These are phyloP conservation scores for Naganishia sp. DNA, from an alignment of 1,284 basidiomycete species.

Conservation along the genomic window DNA sequence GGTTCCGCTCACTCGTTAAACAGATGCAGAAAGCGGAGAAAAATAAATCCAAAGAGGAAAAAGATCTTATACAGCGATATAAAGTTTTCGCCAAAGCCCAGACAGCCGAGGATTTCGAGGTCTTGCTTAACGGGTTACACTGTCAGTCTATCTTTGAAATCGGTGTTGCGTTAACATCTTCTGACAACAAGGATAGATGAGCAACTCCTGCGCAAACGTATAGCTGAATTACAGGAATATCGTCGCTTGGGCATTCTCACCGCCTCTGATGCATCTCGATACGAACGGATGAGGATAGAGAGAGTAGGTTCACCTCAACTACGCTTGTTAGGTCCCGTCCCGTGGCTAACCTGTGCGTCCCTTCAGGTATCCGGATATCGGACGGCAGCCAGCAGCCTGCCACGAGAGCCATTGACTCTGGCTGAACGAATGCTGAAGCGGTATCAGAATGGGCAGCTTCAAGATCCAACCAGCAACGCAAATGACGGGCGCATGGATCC, in stretches of 20 bases:
- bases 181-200: slow-evolving; percentile 65
- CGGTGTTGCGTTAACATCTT: not conserved
- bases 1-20: slow-evolving; percentile 8
- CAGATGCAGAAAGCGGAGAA: slow-evolving; percentile 89
- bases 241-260: slow-evolving; percentile 79
- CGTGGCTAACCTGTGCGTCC: not conserved
- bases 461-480: not conserved
- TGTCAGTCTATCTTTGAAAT: slow-evolving; percentile 59
- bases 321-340: not conserved
- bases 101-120: slow-evolving; percentile 88
- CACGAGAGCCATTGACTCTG: slow-evolving; percentile 18
- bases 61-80: slow-evolving; percentile 83
- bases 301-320: slow-evolving; percentile 62
- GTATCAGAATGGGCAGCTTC: slow-evolving; percentile 3
- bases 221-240: slow-evolving; percentile 85
- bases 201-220: slow-evolving; percentile 76
- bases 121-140: slow-evolving; percentile 82
- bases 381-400: slow-evolving; percentile 13
- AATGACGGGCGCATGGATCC: slow-evolving; percentile 1
- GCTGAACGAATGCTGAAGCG: slow-evolving; percentile 16
- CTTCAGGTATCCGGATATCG: slow-evolving; percentile 43
- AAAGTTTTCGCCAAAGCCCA: slow-evolving; percentile 91
- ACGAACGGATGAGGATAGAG: slow-evolving; percentile 71
- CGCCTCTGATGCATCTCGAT: slow-evolving; percentile 82
- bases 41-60: slow-evolving; percentile 86